Conservation (phyloP, 768 basidiomycete species). For the Sarcodon sp. region DNA sequence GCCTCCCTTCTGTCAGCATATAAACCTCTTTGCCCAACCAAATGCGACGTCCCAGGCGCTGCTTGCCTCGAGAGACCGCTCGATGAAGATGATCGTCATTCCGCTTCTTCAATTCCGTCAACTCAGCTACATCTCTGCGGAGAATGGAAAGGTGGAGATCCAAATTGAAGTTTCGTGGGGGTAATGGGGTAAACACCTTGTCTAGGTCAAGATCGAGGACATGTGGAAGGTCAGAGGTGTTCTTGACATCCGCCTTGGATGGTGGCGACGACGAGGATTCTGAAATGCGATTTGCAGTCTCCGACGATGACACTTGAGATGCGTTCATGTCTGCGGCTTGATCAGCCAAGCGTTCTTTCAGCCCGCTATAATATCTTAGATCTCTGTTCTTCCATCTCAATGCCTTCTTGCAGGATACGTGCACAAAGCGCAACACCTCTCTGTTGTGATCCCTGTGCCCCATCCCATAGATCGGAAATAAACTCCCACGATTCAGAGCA, state of each 20-base stretch:
- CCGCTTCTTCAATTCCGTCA: conserved; percentile 29
- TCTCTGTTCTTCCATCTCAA: conserved; percentile 37
- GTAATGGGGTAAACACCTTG: background rate
- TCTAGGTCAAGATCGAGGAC: no score
- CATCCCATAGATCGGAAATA: conserved; percentile 44
- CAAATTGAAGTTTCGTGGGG: conserved; percentile 26
- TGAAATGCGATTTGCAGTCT: background rate
- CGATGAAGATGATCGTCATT: conserved; percentile 33
- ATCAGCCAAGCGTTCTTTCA: no score
- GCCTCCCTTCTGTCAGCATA: conserved; percentile 19
- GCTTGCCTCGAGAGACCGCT: conserved; percentile 51
- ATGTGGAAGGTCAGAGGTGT: no score
- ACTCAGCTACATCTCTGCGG: conserved; percentile 35
- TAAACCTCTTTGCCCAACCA: conserved; percentile 51
- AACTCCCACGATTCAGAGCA: conserved; percentile 37
- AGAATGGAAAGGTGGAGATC: conserved; percentile 45
- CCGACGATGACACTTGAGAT: no score
- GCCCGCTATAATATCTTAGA: conserved; percentile 23
- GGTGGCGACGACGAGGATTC: no score
- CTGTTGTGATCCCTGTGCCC: conserved; percentile 47
- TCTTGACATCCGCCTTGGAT: no score
- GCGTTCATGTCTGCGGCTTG: no score
- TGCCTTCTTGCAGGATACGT: conserved; percentile 28
- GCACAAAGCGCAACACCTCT: conserved; percentile 49
- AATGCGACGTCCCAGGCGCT: conserved; percentile 66